These are phyloP conservation scores for Thalassiosira allenii DNA, from an alignment of 352 stramenopile species.

Conservation along the genomic window DNA sequence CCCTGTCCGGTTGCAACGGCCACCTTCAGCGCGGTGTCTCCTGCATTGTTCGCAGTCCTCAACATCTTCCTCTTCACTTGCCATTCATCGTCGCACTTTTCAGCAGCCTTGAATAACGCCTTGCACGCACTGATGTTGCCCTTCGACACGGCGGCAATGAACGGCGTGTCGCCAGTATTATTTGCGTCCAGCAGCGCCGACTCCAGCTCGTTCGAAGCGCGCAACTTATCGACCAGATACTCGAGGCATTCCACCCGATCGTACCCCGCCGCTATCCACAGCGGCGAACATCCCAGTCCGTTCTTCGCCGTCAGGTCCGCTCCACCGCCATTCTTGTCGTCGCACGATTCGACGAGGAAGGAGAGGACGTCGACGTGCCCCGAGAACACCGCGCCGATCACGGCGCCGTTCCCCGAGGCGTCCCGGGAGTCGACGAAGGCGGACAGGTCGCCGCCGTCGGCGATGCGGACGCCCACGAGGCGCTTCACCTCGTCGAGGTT, in stretches of 20 bases:
- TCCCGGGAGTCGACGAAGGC: conserved; percentile 30
- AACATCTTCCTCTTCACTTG: conserved; percentile 25
- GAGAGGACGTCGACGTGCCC: conserved; percentile 46
- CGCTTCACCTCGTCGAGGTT: conserved; percentile 54
- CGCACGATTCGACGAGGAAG: conserved; percentile 37
- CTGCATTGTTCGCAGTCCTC: conserved; percentile 37
- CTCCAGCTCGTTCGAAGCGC: conserved; percentile 9
- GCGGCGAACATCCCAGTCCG: conserved; percentile 51
- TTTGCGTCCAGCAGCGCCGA: conserved; percentile 44
- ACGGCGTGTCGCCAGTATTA: conserved; percentile 50
- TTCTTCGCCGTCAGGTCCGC: conserved; percentile 37
- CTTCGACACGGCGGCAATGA: conserved; percentile 54
- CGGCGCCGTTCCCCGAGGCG: conserved; percentile 29
- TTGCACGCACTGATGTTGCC: conserved; percentile 43
- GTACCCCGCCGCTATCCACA: conserved; percentile 64
- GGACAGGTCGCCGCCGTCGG: conserved; percentile 1
- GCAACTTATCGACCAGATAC: conserved; percentile 45
- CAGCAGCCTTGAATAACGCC: conserved; percentile 18
- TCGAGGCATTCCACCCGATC: conserved; percentile 38
- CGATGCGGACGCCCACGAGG: conserved; percentile 36
- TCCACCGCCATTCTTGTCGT: no score
- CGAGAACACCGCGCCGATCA: conserved; percentile 43
- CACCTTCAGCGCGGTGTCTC: conserved; percentile 54
- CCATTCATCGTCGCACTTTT: conserved; percentile 17
- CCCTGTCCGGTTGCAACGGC: conserved; percentile 40